Evolutionary conservation across 345 rosid species (phyloP).

Genomic region (Ceriops decandra): DNA sequence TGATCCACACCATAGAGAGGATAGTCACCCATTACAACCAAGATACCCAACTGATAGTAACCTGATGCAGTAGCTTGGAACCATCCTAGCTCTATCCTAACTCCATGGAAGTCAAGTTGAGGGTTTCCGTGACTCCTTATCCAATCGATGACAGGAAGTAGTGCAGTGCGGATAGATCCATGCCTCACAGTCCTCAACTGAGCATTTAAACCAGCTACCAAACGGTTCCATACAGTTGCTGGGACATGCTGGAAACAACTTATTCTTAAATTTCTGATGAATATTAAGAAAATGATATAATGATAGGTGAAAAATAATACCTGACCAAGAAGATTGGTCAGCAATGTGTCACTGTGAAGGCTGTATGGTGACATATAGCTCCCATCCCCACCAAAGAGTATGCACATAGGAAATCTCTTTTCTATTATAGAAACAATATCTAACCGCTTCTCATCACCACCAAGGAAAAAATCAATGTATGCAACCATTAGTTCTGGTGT

Average conservation of each 20-base stretch:
- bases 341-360: slow-evolving; percentile 68
- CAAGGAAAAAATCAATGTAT: slow-evolving; percentile 89
- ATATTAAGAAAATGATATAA: slow-evolving; percentile 9
- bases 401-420: slow-evolving; percentile 93
- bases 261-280: slow-evolving; percentile 10
- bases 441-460: slow-evolving; percentile 96
- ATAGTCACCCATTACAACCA: slow-evolving; percentile 68
- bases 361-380: slow-evolving; percentile 96
- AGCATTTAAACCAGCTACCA: slow-evolving; percentile 92
- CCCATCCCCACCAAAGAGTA: slow-evolving; percentile 94
- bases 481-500: slow-evolving; percentile 95
- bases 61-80: slow-evolving; percentile 98
- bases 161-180: slow-evolving; percentile 72
- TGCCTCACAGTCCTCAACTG: slow-evolving; percentile 93
- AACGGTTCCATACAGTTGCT: slow-evolving; percentile 84
- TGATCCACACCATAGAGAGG: slow-evolving; percentile 36
- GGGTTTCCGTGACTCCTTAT: slow-evolving; percentile 83
- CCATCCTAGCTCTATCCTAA: slow-evolving; percentile 88
- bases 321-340: slow-evolving; percentile 96
- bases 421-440: slow-evolving; percentile 86
- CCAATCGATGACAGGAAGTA: slow-evolving; percentile 82
- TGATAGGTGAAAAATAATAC: slow-evolving; percentile 27
- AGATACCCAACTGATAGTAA: slow-evolving; percentile 90
- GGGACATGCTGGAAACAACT: slow-evolving; percentile 68
- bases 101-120: slow-evolving; percentile 88